These are phyloP conservation scores for Herpetomonas samuelpessoai DNA, from an alignment of 208 protist genomes.

Conservation along the genomic window DNA sequence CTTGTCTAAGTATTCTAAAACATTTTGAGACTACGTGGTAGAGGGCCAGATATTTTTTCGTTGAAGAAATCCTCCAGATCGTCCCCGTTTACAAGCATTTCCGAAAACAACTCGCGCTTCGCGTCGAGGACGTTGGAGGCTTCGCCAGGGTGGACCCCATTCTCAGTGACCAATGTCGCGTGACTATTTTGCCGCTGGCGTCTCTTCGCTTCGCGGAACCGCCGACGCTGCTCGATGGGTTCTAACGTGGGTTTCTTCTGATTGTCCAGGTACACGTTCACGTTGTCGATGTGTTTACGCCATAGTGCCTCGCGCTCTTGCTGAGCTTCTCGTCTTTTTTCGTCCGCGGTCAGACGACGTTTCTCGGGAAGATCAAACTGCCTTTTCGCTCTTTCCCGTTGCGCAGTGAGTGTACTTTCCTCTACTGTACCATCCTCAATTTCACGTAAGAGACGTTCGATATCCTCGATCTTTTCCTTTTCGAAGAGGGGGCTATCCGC, in stretches of 20 bases:
- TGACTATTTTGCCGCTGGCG: no score
- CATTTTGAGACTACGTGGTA: no score
- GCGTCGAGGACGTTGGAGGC: neutral
- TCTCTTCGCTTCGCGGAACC: neutral
- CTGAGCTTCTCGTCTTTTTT: neutral
- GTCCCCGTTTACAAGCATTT: neutral
- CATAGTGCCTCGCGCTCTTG: neutral
- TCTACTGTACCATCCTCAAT: neutral
- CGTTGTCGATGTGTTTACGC: neutral
- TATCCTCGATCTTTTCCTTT: slow-evolving; percentile 9
- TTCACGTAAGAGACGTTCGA: slow-evolving; percentile 9
- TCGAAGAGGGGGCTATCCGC: neutral
- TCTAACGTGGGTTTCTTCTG: neutral
- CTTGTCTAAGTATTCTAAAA: no score
- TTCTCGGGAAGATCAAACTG: neutral
- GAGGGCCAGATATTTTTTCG: neutral
- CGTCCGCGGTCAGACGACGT: neutral
- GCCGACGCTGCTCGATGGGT: neutral
- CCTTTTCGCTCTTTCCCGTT: slow-evolving; percentile 2
- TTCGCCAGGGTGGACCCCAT: no score
- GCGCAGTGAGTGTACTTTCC: no score
- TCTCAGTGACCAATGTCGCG: no score
- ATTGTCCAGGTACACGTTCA: neutral
- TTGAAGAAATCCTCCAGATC: neutral
- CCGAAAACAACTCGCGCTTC: neutral